Percentiles rank a stretch among this genome's conserved stretches.
Evolutionary conservation across 139 green algal genomes (phyloP).

Genomic region (Closterium sp.): DNA sequence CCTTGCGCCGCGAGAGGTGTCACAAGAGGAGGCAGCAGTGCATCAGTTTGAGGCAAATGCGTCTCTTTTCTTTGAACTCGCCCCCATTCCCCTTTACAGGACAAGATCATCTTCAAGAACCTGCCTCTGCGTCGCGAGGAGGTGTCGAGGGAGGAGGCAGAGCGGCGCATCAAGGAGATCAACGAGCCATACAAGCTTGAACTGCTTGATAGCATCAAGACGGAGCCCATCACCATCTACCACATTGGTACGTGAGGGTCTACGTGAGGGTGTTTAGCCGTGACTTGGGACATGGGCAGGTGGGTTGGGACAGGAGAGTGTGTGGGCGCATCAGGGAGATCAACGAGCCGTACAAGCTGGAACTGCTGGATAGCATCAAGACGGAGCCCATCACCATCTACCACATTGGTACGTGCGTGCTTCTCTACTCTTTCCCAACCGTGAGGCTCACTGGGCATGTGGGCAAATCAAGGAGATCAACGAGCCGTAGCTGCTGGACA

Average conservation of each 20-base stretch:
- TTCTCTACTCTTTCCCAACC: no score
- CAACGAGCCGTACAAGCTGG: conserved; percentile 94
- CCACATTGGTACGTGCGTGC: conserved; percentile 70
- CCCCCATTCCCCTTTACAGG: no score
- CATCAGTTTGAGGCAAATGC: conserved; percentile 26
- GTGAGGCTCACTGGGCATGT: no score
- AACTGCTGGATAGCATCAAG: conserved; percentile 89
- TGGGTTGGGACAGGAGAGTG: no score
- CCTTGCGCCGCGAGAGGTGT: conserved; percentile 48
- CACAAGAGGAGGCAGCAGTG: conserved; percentile 76
- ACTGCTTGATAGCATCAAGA: conserved; percentile 85
- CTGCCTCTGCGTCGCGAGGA: conserved; percentile 57
- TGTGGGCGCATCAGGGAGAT: conserved; percentile 66
- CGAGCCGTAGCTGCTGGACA: conserved; percentile 93
- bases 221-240: conserved; percentile 95
- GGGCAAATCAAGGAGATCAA: conserved; percentile 68
- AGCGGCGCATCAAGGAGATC: conserved; percentile 71
- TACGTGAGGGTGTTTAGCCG: no score
- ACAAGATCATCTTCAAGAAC: conserved; percentile 57
- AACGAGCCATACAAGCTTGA: conserved; percentile 97
- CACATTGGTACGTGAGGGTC: conserved; percentile 79
- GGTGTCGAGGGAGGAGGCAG: conserved; percentile 73
- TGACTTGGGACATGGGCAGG: no score
- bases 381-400: conserved; percentile 93
- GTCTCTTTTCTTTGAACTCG: background rate